phyloP scores from a whole-genome alignment of 441 rosid genomes.

The Gossypium schwendimanii region DNA sequence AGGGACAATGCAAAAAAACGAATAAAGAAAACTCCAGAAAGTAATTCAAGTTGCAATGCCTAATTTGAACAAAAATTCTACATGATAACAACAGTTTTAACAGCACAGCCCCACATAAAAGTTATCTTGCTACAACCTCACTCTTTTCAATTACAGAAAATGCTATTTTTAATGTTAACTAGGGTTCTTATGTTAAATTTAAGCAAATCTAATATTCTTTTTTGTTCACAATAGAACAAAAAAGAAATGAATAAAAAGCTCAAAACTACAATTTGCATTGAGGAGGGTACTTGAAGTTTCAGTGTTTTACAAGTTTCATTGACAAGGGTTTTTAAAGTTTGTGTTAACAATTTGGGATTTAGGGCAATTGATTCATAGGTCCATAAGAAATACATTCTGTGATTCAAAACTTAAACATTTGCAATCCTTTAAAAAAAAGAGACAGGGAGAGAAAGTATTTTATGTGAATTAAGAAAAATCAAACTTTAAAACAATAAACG shows the following conservation, averaged over 20 bases:
- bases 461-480: not conserved
- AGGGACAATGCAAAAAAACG: slow-evolving; percentile 40
- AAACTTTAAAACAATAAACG: not conserved
- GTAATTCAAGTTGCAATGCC: slow-evolving; percentile 35
- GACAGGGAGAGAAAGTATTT: not conserved
- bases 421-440: no score
- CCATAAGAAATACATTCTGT: no score
- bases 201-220: not conserved
- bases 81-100: slow-evolving; percentile 57
- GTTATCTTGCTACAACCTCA: slow-evolving; percentile 16
- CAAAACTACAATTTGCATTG: not conserved
- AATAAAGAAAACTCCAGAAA: slow-evolving; percentile 38
- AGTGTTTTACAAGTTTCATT: not conserved
- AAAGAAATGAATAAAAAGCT: not conserved
- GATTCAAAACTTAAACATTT: no score
- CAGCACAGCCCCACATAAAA: slow-evolving; percentile 44
- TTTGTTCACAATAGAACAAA: not conserved
- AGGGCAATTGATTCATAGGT: not conserved
- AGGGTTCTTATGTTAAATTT: not conserved
- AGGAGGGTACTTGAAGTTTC: not conserved
- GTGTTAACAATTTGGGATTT: not conserved
- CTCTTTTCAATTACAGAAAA: slow-evolving; percentile 20
- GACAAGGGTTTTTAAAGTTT: not conserved
- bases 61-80: slow-evolving; percentile 38
- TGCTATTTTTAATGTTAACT: slow-evolving; percentile 21